Evolutionary conservation across 2,329 filamentous ascomycete species (phyloP).

Genomic region (Zasmidium citrigriseum): DNA sequence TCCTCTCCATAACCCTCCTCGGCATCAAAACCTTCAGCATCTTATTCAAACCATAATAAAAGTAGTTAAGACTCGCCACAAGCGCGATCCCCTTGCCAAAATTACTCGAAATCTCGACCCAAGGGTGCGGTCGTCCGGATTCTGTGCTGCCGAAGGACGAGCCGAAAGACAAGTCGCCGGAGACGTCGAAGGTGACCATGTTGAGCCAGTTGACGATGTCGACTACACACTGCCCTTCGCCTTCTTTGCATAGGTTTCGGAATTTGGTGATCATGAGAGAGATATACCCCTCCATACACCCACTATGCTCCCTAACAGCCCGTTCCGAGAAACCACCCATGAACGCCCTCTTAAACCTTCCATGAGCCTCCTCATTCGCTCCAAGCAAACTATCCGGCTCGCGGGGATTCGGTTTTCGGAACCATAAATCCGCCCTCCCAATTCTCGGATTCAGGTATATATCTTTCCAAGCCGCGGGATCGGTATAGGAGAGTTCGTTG

Average conservation of each 20-base stretch:
- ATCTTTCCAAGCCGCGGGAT: conserved; percentile 43
- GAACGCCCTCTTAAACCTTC: conserved; percentile 7
- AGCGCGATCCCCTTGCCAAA: conserved; percentile 8
- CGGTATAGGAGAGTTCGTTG: conserved; percentile 49
- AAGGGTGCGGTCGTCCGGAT: conserved; percentile 4
- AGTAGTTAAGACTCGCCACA: conserved; percentile 6
- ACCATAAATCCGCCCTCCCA: conserved; percentile 1
- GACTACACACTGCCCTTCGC: background rate
- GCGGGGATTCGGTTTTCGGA: background rate
- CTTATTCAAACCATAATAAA: background rate
- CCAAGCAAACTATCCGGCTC: background rate
- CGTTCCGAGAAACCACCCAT: conserved; percentile 4
- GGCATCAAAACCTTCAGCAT: conserved; percentile 3
- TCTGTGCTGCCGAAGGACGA: conserved; percentile 2
- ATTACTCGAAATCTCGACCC: conserved; percentile 9
- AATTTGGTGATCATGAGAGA: conserved; percentile 1
- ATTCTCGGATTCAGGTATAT: conserved; percentile 33
- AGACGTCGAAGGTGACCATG: conserved; percentile 12
- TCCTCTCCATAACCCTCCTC: background rate
- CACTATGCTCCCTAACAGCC: background rate
- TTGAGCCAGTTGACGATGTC: conserved; percentile 18
- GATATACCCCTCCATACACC: background rate
- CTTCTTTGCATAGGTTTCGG: background rate
- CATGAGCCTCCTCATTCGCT: conserved; percentile 6
- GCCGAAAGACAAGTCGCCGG: conserved; percentile 11